These are phyloP conservation scores for Aspergillus brunneoviolaceus DNA, from an alignment of 2,329 filamentous ascomycete genomes.

Conservation along the genomic window DNA sequence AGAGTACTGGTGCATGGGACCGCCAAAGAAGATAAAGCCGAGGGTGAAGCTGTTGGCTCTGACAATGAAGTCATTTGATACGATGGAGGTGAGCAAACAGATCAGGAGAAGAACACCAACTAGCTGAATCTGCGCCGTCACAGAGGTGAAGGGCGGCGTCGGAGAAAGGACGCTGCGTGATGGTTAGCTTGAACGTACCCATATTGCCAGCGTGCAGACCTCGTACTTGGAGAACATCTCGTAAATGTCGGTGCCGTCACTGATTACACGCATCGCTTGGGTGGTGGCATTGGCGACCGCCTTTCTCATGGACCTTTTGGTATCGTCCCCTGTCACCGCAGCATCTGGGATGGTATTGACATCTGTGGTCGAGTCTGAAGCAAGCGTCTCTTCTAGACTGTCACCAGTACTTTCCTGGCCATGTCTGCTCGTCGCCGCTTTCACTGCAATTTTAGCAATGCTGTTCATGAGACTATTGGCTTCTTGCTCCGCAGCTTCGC, in stretches of 20 bases:
- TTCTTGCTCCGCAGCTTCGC: constrained; percentile 80
- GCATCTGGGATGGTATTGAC: constrained; percentile 49
- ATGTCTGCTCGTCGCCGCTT: constrained; percentile 74
- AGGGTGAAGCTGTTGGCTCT: constrained; percentile 66
- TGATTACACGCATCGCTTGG: constrained; percentile 67
- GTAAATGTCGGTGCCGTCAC: constrained; percentile 63
- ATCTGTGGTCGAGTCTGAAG: constrained; percentile 55
- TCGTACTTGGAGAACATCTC: constrained; percentile 61
- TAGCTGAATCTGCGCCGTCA: constrained; percentile 55
- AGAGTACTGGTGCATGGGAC: constrained; percentile 65
- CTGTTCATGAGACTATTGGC: constrained; percentile 77
- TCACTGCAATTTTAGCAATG: constrained; percentile 69
- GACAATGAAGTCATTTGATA: constrained; percentile 60
- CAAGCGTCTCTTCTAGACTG: constrained; percentile 40
- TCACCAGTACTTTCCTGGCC: constrained; percentile 62
- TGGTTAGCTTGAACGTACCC: background rate
- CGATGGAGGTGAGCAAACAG: constrained; percentile 54
- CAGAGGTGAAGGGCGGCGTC: constrained; percentile 60
- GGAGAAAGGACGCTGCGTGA: constrained; percentile 57
- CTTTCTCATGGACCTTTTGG: constrained; percentile 76
- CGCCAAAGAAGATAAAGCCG: constrained; percentile 76
- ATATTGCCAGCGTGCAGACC: constrained; percentile 15
- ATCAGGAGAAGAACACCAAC: constrained; percentile 55
- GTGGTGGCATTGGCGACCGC: constrained; percentile 75
- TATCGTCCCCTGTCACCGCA: constrained; percentile 58